Evolutionary conservation across 2,329 filamentous ascomycete species (phyloP).

Genomic region (Karstenula rhodostoma): DNA sequence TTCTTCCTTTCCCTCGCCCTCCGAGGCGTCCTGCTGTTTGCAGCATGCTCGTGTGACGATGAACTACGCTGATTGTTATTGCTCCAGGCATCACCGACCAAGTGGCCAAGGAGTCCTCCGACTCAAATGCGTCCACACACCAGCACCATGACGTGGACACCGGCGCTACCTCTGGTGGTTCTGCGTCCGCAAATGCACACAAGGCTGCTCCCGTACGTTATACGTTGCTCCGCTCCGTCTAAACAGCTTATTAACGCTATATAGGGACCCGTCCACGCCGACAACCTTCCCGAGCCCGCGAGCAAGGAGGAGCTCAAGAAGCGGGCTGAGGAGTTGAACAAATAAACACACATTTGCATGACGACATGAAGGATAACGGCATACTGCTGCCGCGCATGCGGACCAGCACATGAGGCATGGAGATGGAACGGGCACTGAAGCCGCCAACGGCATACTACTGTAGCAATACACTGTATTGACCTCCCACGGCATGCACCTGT

Average conservation of each 20-base stretch:
- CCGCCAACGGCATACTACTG: not conserved
- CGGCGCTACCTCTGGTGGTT: constrained; percentile 45
- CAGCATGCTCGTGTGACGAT: not conserved
- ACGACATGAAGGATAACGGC: not conserved
- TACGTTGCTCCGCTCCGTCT: constrained; percentile 16
- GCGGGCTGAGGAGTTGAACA: constrained; percentile 60
- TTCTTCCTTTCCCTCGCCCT: not conserved
- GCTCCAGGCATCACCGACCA: constrained; percentile 54
- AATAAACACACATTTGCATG: constrained; percentile 36
- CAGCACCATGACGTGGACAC: constrained; percentile 44
- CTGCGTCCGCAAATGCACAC: constrained; percentile 30
- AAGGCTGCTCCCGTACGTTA: constrained; percentile 17
- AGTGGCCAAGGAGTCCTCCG: constrained; percentile 54
- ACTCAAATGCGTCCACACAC: constrained; percentile 51
- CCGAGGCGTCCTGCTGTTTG: not conserved
- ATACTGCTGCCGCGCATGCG: not conserved
- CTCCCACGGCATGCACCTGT: not conserved
- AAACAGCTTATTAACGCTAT: constrained; percentile 8
- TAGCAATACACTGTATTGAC: not conserved
- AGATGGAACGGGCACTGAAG: not conserved
- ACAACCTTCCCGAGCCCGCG: constrained; percentile 55
- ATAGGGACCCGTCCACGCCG: constrained; percentile 55
- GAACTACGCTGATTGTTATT: not conserved
- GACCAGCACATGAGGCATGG: not conserved
- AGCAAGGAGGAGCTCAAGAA: constrained; percentile 61